Evolutionary conservation across 2,329 filamentous ascomycete species (phyloP), one percentile per base, ranked within the genome.

Genomic region (Fusarium sp.): DNA sequence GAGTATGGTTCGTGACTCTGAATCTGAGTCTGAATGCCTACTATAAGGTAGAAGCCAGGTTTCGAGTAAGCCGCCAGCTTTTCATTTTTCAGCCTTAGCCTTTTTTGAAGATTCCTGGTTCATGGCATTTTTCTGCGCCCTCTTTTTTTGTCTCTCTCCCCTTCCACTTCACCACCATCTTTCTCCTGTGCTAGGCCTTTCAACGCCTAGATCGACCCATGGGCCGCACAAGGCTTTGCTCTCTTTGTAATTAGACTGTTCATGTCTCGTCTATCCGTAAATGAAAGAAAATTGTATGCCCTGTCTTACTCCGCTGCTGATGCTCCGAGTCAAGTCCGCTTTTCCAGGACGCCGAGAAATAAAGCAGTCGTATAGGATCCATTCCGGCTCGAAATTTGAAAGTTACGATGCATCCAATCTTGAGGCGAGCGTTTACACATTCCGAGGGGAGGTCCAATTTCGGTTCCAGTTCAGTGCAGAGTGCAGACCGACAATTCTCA

Each of bases 191-290:
- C 60, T 63, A 67, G 30, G 48, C 45, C 30, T 28, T 46, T 59
- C 55, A 48, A 61, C 51, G 60, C 61, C 65, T 69, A 70, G 69
- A 71, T 72, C 66, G 62, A 69, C 71, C 67, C 65, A 62, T 69
- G 34, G 17, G 17, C 34, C 34, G 32, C 34, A 34, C 56, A 45
- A 28, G 51, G 42, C 56, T 44, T 44, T 51, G 17, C 26, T 43
- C 20, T 19, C 32, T 23, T 34, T 49, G 30, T 36, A 36, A 36
- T 36, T 36, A 36, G n/a, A 36, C 48, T 32, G 32, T 21, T 15
- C 28, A 36, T 52, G 23, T 36, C 23, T 12, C 19, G 21, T 28
- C 14, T 28, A 28, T 11, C 26, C 26, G 14, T 15, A 32, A 32
- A 26, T 6, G 6, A 26, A 32, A 32, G 14, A 15, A 32, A 32